These are phyloP conservation scores for Chlamydomonas sphaeroides DNA, from an alignment of 139 green algal genomes.

Conservation along the genomic window DNA sequence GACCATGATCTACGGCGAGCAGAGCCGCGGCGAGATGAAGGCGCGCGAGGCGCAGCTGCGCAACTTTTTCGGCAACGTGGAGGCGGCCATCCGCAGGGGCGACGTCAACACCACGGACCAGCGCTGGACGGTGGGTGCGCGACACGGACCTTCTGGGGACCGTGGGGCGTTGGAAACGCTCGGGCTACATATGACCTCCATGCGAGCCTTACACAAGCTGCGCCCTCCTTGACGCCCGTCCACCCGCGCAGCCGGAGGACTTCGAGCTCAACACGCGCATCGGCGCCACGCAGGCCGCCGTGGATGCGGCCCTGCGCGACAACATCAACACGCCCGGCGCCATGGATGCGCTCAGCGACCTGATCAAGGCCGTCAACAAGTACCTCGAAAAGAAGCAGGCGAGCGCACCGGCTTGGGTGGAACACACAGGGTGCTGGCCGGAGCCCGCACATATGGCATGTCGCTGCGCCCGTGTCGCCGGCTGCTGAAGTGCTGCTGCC, in stretches of 20 bases:
- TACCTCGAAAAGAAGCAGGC: constrained; percentile 80
- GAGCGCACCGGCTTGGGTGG: too few species aligned
- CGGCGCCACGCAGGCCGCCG: constrained; percentile 32
- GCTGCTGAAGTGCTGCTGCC: too few species aligned
- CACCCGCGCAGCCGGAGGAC: constrained; percentile 68
- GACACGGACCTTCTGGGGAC: not conserved
- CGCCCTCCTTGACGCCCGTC: too few species aligned
- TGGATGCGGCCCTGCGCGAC: constrained; percentile 87
- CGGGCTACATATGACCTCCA: too few species aligned
- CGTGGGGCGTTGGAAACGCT: too few species aligned
- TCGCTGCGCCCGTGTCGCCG: too few species aligned
- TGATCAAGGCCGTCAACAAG: constrained; percentile 86
- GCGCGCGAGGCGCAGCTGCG: constrained; percentile 78
- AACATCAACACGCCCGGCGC: constrained; percentile 92
- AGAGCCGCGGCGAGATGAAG: constrained; percentile 73
- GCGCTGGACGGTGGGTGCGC: constrained; percentile 46
- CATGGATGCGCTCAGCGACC: constrained; percentile 79
- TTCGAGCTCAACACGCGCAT: constrained; percentile 54
- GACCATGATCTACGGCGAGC: constrained; percentile 79
- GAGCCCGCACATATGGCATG: not conserved
- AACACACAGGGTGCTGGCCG: too few species aligned
- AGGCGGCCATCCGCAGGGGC: constrained; percentile 74
- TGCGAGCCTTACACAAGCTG: too few species aligned
- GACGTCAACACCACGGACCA: constrained; percentile 6
- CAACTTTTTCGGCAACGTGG: constrained; percentile 96